Evolutionary conservation across 225 moss, liverwort and hornwort species (phyloP).

Genomic region (Antitrichia curtipendula): DNA sequence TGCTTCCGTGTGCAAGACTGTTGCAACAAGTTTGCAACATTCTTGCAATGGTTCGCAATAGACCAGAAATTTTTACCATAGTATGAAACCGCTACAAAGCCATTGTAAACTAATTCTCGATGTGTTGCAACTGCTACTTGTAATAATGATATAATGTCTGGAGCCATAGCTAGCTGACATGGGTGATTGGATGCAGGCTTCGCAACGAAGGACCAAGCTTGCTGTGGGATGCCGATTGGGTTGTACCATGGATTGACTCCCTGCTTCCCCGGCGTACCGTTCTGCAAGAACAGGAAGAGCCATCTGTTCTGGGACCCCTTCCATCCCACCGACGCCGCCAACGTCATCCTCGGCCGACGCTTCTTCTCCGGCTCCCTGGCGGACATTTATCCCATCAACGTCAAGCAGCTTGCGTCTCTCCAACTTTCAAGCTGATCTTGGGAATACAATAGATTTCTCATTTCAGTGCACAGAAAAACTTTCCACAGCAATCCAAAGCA

Average conservation of each 20-base stretch:
- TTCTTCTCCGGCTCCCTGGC: conserved; percentile 13
- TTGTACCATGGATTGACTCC: conserved; percentile 28
- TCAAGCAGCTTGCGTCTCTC: conserved; percentile 17
- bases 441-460: background rate
- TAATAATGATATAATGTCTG: background rate
- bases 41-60: background rate
- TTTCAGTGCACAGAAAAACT: background rate
- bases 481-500: background rate
- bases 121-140: background rate
- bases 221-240: conserved; percentile 41
- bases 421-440: background rate
- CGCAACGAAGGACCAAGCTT: conserved; percentile 16
- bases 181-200: conserved; percentile 3
- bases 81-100: background rate
- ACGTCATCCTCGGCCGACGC: conserved; percentile 15
- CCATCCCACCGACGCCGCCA: conserved; percentile 41
- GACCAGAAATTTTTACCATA: too few species aligned
- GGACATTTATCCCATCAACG: conserved; percentile 30
- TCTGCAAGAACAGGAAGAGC: conserved; percentile 25
- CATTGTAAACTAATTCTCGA: background rate
- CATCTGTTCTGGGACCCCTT: conserved; percentile 54
- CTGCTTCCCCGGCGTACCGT: conserved; percentile 23
- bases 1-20: background rate
- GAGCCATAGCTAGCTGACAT: background rate
- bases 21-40: background rate